A percentile compares a stretch with the other conserved stretches of the same genome.
Conservation (phyloP, 176 grass and related monocot species). For the Elymus sibiricus region DNA sequence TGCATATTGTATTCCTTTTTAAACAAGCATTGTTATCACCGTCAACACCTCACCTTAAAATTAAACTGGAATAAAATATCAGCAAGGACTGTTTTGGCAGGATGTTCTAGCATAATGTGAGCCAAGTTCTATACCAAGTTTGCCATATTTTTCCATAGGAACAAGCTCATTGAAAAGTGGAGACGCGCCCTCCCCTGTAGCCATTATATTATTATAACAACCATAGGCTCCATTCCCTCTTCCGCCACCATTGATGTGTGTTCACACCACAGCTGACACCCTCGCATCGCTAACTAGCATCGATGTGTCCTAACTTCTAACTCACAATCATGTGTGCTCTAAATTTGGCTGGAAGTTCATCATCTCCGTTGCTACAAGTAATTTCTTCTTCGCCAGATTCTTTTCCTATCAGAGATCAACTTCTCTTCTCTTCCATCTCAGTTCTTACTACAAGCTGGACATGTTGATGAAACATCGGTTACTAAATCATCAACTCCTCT, state of each 20-base stretch:
- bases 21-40: neutral
- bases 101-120: neutral
- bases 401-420: neutral
- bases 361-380: neutral
- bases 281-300: neutral
- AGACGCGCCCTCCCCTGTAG: neutral
- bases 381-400: neutral
- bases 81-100: neutral
- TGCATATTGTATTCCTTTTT: neutral
- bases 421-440: neutral
- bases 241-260: neutral
- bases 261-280: neutral
- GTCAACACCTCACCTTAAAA: neutral
- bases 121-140: neutral
- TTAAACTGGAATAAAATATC: neutral
- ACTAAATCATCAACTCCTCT: neutral
- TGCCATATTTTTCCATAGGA: neutral
- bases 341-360: neutral
- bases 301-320: too few relatives aligned
- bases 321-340: neutral
- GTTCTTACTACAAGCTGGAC: neutral
- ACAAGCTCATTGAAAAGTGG: slow-evolving; percentile 3
- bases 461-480: neutral
- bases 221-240: neutral
- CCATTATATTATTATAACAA: neutral